Evolutionary conservation across 495 filamentous ascomycete genomes (phyloP).

Genomic region (Penicillium paxilli): DNA sequence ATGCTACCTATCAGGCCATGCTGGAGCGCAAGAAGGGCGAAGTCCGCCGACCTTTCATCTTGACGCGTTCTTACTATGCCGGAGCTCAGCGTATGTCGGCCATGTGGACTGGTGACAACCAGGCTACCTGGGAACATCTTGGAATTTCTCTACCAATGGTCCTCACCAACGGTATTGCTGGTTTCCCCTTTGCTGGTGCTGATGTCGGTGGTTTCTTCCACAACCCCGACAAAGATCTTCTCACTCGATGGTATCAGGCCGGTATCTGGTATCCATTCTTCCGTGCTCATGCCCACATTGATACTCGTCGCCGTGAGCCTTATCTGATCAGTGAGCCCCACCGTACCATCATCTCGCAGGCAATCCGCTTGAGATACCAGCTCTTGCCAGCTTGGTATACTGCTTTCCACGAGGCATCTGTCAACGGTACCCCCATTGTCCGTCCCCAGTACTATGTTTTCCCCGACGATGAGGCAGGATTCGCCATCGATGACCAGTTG

Average conservation of each 20-base stretch:
- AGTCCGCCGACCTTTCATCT: slow-evolving; percentile 78
- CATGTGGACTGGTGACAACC: slow-evolving; percentile 99
- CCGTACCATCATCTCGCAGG: slow-evolving; percentile 79
- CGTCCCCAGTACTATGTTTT: slow-evolving; percentile 90
- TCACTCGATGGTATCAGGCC: slow-evolving; percentile 94
- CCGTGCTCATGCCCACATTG: slow-evolving; percentile 96
- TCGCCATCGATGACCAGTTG: slow-evolving; percentile 88
- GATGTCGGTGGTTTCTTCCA: slow-evolving; percentile 99
- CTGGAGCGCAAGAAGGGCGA: slow-evolving; percentile 79
- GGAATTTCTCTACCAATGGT: slow-evolving; percentile 87
- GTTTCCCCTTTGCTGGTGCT: slow-evolving; percentile 91
- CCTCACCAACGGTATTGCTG: slow-evolving; percentile 84
- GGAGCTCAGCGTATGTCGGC: slow-evolving; percentile 87
- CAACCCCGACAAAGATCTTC: slow-evolving; percentile 86
- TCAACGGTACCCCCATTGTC: slow-evolving; percentile 82
- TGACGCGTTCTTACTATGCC: slow-evolving; percentile 88
- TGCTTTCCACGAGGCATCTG: slow-evolving; percentile 84
- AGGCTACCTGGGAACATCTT: slow-evolving; percentile 90
- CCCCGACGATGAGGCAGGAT: slow-evolving; percentile 81
- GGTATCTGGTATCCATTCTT: slow-evolving; percentile 99
- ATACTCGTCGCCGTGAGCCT: slow-evolving; percentile 89
- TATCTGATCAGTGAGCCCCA: slow-evolving; percentile 86
- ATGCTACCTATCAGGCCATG: slow-evolving; percentile 85
- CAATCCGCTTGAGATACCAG: slow-evolving; percentile 84
- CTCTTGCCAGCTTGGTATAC: slow-evolving; percentile 96